Evolutionary conservation across 2,329 filamentous ascomycete genomes (phyloP), one percentile per base, ranked within the genome.

Genomic region (Trichoderma koningii): DNA sequence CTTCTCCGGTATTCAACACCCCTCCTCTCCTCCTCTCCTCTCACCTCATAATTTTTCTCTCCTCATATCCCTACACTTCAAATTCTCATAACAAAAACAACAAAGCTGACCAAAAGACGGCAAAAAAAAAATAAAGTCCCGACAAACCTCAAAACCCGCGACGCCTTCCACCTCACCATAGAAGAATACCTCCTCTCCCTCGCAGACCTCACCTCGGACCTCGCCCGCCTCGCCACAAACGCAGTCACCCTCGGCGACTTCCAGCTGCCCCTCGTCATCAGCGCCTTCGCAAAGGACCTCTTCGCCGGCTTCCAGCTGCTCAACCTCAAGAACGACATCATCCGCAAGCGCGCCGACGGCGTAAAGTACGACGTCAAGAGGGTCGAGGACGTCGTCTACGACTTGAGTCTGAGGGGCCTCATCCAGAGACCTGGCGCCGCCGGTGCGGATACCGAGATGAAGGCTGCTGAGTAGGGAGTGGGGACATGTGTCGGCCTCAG

Each of bases 321-420:
- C 70, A 99, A 99, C 76, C 83, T 99, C 71, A 98, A 98, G 84
- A 99, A 99, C 73, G 95, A 99, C 76, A 88, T 88, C 23, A 79
- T 99, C 73, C 86, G 95, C 66, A 92, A 93, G 80, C 85, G 92
- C 68, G 92, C 92, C 64, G 95, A 99, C 79, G 90, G 89, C 5
- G 90, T 99, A 78, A 99, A 99, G 83, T 99, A 99, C 75, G 89
- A 90, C 72, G 92, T 99, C 73, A 99, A 98, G 83, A 94, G 96
- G 76, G 92, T 97, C 14, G 95, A 99, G 81, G 95, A 98, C 74
- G 93, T 99, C 14, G 94, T 98, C 57, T 99, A 99, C 74, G 95
- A 99, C 76, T 80, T 99, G 64, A 94, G 91, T 26, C 80, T 99
- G 74, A 86, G 95, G 66, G 94, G 95, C 57, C 77, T 98, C 73